phyloP scores from a whole-genome alignment of 208 protist species.

The Kentomonas sorsogonicus region DNA sequence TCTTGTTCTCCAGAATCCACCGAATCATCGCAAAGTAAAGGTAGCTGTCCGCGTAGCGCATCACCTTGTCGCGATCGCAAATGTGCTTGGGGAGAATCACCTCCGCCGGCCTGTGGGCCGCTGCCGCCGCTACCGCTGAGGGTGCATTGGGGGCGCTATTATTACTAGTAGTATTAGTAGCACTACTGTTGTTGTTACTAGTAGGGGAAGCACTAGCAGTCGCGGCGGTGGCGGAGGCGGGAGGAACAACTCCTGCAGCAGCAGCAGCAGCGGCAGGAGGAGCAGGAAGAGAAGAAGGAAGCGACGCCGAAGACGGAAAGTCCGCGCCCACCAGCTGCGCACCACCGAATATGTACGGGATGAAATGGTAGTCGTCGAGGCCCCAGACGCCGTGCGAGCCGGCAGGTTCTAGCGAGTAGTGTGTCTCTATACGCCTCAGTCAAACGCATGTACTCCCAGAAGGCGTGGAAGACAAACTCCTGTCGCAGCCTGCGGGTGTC shows the following conservation, averaged over 20 bases:
- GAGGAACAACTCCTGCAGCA: neutral
- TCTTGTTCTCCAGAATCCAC: conserved; percentile 85
- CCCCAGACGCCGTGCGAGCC: conserved; percentile 98
- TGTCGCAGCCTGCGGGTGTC: conserved; percentile 40
- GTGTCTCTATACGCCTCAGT: conserved; percentile 82
- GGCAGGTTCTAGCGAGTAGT: conserved; percentile 94
- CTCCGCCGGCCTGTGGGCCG: conserved; percentile 27
- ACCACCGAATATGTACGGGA: conserved; percentile 96
- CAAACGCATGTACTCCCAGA: conserved; percentile 91
- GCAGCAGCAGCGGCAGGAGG: conserved; percentile 13
- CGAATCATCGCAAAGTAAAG: conserved; percentile 75
- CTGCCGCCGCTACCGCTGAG: too few species aligned
- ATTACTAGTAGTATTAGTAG: too few species aligned
- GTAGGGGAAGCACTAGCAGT: too few species aligned
- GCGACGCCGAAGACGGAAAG: conserved; percentile 3
- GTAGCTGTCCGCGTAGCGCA: conserved; percentile 30
- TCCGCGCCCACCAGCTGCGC: conserved; percentile 91
- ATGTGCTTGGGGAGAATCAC: conserved; percentile 78
- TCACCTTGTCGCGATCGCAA: conserved; percentile 39
- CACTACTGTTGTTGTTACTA: too few species aligned
- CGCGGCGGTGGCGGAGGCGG: neutral
- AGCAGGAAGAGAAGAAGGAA: neutral
- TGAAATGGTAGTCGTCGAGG: conserved; percentile 98
- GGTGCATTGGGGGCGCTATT: too few species aligned
- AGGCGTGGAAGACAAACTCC: conserved; percentile 84